These are phyloP conservation scores for Ulvella scutata DNA, from an alignment of 139 green algal species.

Conservation along the genomic window DNA sequence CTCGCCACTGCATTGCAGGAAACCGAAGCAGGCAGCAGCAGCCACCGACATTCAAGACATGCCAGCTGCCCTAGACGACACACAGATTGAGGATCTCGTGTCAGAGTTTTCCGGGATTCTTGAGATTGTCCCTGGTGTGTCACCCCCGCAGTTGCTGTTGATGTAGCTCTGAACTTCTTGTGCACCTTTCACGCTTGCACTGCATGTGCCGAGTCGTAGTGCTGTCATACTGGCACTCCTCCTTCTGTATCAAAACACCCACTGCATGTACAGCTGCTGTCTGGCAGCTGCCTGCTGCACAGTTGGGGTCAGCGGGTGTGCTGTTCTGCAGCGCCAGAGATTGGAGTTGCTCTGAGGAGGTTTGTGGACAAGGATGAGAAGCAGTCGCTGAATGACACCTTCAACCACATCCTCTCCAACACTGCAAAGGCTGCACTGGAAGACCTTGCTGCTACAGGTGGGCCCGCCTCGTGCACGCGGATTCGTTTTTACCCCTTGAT, in stretches of 20 bases:
- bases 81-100: conserved; percentile 58
- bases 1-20: neutral
- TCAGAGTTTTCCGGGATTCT: conserved; percentile 4
- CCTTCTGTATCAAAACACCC: neutral
- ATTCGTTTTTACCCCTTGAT: no score
- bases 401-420: conserved; percentile 9
- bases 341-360: conserved; percentile 50
- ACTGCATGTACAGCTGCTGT: neutral
- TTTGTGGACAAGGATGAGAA: conserved; percentile 91
- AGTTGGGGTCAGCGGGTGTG: neutral
- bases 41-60: neutral
- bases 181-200: no score
- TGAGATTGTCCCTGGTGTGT: neutral
- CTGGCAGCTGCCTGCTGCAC: neutral
- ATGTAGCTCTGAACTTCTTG: no score
- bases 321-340: conserved; percentile 33
- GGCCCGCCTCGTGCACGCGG: no score
- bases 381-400: conserved; percentile 24
- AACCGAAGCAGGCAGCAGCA: neutral
- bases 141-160: neutral
- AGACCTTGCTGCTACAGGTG: no score
- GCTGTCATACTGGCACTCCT: neutral
- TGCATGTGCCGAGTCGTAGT: no score
- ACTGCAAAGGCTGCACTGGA: conserved; percentile 7
- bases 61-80: conserved; percentile 64